Base-by-base conservation (phyloP, 768 basidiomycete species). In the Lentinus brumalis region DNA sequence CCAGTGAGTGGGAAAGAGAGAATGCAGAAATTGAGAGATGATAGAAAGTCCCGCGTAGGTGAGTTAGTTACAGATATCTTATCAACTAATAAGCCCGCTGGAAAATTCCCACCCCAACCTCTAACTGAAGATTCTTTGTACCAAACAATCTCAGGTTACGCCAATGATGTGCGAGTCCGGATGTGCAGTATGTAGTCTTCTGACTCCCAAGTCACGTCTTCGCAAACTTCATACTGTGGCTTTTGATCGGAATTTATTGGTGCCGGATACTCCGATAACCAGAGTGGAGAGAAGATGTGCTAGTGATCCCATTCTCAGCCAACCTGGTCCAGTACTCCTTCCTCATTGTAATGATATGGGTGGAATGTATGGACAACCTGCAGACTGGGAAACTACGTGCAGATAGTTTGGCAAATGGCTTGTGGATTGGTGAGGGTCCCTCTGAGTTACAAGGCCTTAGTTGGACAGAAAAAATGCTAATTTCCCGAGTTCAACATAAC, bases 401-500 rank as follows among this genome's bases (percentile, higher is more conserved):
- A 16, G 16, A 45, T 8, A 21, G n/a, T 45, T 53, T 79, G 5
- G 74, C 75, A 0, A 76, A 75, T 65, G 71, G 73, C 2, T 42
- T 76, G 1, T 78, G 77, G 77, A 9, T 80, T 0, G 78, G 79
- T 0, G 52, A 70, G 2, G 69, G 77, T 1, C 78, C 75, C 2
- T 9, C 35, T 5, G 67, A 63, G 9, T 50, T 80, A 1, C 38
- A 67, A 38, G 46, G 61, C 3, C 59, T 79, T 2, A 70, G 45
- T 4, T 76, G 70, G 51, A 64, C 67, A 0, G 78, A 80, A 57
- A 68, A 73, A 29, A 58, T 71, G 30, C 51, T 76, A 0, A 59
- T 77, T 10, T 60, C 76, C 0, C 51, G 64, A 15, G 67, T 70
- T 0, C 29, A 71, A 5, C 70, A 72, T 21, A 76, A 75, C 59